These are phyloP conservation scores for Heterotrichella gracilis DNA, from an alignment of 352 stramenopile species.

Conservation along the genomic window DNA sequence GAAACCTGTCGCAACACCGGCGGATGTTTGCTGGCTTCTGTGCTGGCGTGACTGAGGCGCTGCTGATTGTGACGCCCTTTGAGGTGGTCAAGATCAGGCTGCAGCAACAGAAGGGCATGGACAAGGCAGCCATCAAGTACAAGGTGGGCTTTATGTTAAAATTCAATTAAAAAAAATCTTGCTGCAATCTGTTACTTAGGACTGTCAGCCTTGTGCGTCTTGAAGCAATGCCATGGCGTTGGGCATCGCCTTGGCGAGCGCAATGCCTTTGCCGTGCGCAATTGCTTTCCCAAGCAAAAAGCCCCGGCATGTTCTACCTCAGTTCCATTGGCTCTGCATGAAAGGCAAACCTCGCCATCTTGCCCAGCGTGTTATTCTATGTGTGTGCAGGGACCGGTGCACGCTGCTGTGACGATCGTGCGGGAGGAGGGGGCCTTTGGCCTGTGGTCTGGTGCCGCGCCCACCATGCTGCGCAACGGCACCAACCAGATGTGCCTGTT, in stretches of 20 bases:
- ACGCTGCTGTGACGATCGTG: slow-evolving; percentile 57
- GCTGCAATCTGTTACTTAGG: too few species aligned
- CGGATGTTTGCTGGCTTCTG: slow-evolving; percentile 47
- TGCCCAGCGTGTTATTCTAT: too few species aligned
- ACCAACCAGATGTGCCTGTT: slow-evolving; percentile 94
- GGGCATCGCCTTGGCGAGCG: too few species aligned
- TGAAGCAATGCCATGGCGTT: too few species aligned
- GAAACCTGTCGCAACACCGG: slow-evolving; percentile 15
- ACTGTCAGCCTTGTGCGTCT: too few species aligned
- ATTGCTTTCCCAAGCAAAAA: too few species aligned
- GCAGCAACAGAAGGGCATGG: slow-evolving; percentile 52
- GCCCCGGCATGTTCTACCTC: too few species aligned
- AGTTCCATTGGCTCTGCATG: too few species aligned
- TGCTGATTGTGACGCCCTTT: slow-evolving; percentile 76
- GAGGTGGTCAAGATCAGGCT: slow-evolving; percentile 92
- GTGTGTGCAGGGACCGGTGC: slow-evolving; percentile 44
- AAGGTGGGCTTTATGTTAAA: too few species aligned
- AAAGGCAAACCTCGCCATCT: too few species aligned
- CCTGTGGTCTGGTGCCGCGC: slow-evolving; percentile 70
- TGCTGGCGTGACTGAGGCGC: slow-evolving; percentile 62
- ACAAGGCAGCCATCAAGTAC: slow-evolving; percentile 45
- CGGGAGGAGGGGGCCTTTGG: slow-evolving; percentile 55
- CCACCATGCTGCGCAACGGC: slow-evolving; percentile 73
- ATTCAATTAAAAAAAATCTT: too few species aligned
- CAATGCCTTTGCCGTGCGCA: too few species aligned